Evolutionary conservation across 2,329 filamentous ascomycete genomes (phyloP).

Genomic region (Ascocoryne sarcoides): DNA sequence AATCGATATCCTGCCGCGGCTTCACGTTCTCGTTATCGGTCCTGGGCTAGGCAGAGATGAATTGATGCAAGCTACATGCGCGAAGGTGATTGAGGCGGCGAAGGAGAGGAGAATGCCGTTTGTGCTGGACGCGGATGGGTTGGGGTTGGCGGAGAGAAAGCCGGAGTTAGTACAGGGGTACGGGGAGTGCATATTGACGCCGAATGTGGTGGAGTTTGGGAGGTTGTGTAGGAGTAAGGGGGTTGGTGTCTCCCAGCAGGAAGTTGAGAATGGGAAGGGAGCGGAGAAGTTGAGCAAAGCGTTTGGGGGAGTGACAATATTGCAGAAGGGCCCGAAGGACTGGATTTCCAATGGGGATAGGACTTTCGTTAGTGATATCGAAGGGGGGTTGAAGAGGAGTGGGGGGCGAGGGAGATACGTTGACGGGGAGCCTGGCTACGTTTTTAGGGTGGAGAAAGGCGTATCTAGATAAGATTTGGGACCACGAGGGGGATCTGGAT

Average conservation of each 20-base stretch:
- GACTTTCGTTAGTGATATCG: constrained; percentile 68
- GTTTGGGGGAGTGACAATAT: constrained; percentile 79
- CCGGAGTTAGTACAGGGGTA: constrained; percentile 76
- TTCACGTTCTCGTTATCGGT: constrained; percentile 89
- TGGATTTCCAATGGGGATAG: constrained; percentile 71
- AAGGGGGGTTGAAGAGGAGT: constrained; percentile 79
- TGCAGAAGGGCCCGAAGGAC: constrained; percentile 82
- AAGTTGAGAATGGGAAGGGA: constrained; percentile 25
- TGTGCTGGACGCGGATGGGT: constrained; percentile 84
- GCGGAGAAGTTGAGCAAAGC: constrained; percentile 63
- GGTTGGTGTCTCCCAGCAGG: constrained; percentile 45
- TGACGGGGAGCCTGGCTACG: constrained; percentile 84
- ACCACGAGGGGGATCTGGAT: constrained; percentile 42
- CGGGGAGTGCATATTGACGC: constrained; percentile 77
- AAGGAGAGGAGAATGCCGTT: constrained; percentile 64
- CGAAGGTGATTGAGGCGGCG: constrained; percentile 70
- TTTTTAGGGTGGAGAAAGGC: constrained; percentile 81
- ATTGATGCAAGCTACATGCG: constrained; percentile 82
- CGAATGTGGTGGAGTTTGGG: constrained; percentile 89
- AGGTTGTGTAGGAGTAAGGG: constrained; percentile 69
- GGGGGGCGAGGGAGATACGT: constrained; percentile 92
- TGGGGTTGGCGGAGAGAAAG: constrained; percentile 66
- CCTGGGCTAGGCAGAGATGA: constrained; percentile 85
- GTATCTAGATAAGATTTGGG: constrained; percentile 79
- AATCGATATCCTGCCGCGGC: constrained; percentile 69